Conservation (phyloP, 1,139 yeast species). For the Pichia sp. region DNA sequence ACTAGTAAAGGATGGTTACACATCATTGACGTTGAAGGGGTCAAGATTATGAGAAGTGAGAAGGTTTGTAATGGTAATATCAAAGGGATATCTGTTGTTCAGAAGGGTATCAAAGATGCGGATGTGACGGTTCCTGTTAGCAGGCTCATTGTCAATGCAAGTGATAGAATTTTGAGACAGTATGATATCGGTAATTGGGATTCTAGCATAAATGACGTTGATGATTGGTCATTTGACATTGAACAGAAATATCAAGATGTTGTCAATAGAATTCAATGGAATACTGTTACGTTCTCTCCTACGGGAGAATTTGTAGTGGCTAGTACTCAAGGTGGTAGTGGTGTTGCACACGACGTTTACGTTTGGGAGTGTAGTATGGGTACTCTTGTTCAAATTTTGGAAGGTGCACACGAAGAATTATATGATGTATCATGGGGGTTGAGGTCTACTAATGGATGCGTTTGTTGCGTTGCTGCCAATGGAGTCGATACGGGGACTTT, state of each 20-base stretch:
- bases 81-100: constrained; percentile 59
- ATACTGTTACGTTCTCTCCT: constrained; percentile 66
- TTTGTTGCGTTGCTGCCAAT: constrained; percentile 73
- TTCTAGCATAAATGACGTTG: constrained; percentile 4
- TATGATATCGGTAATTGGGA: constrained; percentile 30
- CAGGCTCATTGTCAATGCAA: constrained; percentile 60
- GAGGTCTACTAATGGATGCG: constrained; percentile 29
- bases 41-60: constrained; percentile 38
- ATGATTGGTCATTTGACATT: constrained; percentile 53
- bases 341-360: constrained; percentile 81
- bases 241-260: constrained; percentile 88
- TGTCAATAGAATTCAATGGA: constrained; percentile 87
- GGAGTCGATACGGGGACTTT: constrained; percentile 83
- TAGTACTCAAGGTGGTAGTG: constrained; percentile 79
- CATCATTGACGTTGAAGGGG: constrained; percentile 32
- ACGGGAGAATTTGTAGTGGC: constrained; percentile 85
- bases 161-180: constrained; percentile 80
- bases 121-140: constrained; percentile 6
- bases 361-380: constrained; percentile 93
- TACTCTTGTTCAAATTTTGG: constrained; percentile 77
- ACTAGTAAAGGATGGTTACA: constrained; percentile 77
- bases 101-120: constrained; percentile 27
- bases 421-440: constrained; percentile 85
- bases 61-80: constrained; percentile 65
- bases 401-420: constrained; percentile 86